Conservation (phyloP, 2,329 filamentous ascomycete species). For the Knoxdaviesia proteae region DNA sequence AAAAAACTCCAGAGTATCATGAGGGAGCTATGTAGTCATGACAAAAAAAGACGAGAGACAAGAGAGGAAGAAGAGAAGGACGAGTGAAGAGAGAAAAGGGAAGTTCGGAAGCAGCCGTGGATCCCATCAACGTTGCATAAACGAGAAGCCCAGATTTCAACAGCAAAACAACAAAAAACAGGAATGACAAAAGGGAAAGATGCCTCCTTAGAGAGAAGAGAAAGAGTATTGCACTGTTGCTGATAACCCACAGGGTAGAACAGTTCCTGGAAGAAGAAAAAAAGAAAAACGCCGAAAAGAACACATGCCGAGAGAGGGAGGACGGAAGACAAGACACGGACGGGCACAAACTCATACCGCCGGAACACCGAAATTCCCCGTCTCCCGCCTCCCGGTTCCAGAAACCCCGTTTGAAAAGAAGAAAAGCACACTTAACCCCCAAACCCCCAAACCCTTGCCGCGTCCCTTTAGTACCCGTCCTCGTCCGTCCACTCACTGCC, state of each 20-base stretch:
- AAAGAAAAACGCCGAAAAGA: background rate
- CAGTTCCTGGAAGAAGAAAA: background rate
- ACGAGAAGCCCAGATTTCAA: background rate
- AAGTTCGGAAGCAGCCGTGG: background rate
- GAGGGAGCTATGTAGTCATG: too few species aligned
- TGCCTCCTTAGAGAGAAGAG: background rate
- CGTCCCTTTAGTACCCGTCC: constrained; percentile 26
- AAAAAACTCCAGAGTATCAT: too few species aligned
- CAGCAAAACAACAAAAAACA: background rate
- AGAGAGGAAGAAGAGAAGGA: background rate
- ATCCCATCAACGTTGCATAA: background rate
- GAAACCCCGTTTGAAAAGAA: too few species aligned
- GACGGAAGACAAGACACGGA: background rate
- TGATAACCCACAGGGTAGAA: too few species aligned
- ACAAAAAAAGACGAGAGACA: too few species aligned
- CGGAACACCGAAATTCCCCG: background rate
- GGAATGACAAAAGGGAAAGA: background rate
- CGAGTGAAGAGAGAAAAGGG: background rate
- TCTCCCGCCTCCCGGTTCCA: too few species aligned
- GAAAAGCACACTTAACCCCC: too few species aligned
- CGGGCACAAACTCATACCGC: background rate
- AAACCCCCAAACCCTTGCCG: too few species aligned
- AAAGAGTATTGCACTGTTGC: background rate
- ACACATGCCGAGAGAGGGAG: background rate
- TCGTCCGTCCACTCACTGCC: constrained; percentile 49